phyloP scores from a whole-genome alignment of 1,139 yeast species.

The Pichia sp. region DNA sequence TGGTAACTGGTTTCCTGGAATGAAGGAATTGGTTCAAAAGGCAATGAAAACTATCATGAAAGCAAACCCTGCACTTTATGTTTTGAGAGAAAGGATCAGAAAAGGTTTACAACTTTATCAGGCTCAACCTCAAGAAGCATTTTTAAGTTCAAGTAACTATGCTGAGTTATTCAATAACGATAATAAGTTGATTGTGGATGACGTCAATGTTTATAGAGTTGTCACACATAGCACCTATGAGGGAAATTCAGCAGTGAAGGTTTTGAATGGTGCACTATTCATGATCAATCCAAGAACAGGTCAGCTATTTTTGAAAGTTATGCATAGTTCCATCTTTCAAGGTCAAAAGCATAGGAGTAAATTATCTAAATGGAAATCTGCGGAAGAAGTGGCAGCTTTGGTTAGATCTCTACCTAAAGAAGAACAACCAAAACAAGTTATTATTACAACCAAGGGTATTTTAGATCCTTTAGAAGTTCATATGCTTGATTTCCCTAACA shows the following conservation, averaged over 20 bases:
- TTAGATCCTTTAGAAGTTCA: constrained; percentile 94
- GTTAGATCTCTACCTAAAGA: constrained; percentile 85
- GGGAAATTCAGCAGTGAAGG: constrained; percentile 89
- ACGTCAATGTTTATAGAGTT: constrained; percentile 91
- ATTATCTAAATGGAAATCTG: constrained; percentile 96
- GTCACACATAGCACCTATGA: constrained; percentile 88
- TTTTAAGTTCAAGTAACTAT: constrained; percentile 82
- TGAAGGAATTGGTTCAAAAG: constrained; percentile 83
- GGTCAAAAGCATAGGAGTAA: constrained; percentile 95
- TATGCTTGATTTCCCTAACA: constrained; percentile 93
- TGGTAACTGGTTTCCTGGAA: constrained; percentile 96
- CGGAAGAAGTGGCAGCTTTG: constrained; percentile 94
- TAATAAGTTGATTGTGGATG: constrained; percentile 81
- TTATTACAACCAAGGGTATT: constrained; percentile 87
- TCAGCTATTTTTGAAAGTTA: constrained; percentile 79
- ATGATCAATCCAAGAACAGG: constrained; percentile 88
- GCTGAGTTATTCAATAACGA: constrained; percentile 86
- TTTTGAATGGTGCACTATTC: constrained; percentile 90
- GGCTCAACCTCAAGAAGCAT: constrained; percentile 90
- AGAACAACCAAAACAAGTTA: constrained; percentile 90
- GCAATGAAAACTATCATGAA: constrained; percentile 95
- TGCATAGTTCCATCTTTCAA: constrained; percentile 94
- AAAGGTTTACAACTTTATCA: constrained; percentile 92
- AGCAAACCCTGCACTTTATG: constrained; percentile 89
- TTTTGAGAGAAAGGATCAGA: constrained; percentile 86